phyloP scores from a whole-genome alignment of 2,329 filamentous ascomycete species.

The Hypoxylon sp. region DNA sequence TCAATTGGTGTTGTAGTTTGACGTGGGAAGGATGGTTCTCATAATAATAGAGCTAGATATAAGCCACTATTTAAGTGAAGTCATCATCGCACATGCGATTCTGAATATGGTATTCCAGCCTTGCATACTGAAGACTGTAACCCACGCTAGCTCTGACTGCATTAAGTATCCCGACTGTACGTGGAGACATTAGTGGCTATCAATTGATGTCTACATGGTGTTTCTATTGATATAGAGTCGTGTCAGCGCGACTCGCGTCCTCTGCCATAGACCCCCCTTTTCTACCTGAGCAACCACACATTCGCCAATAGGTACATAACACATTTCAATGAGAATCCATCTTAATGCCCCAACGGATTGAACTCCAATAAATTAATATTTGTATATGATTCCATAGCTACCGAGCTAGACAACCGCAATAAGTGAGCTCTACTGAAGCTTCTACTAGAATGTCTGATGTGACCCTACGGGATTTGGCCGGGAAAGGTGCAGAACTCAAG shows the following conservation, averaged over 20 bases:
- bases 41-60: background rate
- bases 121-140: conserved; percentile 9
- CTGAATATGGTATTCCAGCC: conserved; percentile 33
- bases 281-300: background rate
- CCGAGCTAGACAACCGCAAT: too few relatives aligned
- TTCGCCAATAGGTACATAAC: background rate
- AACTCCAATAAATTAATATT: too few relatives aligned
- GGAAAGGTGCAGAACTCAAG: too few relatives aligned
- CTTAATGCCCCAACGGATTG: background rate
- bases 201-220: conserved; percentile 2
- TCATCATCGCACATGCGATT: conserved; percentile 42
- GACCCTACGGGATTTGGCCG: too few relatives aligned
- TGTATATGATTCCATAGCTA: background rate
- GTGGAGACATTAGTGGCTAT: background rate
- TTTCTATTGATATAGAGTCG: background rate
- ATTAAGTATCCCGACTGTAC: conserved; percentile 26
- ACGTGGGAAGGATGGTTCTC: conserved; percentile 5
- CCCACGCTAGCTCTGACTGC: conserved; percentile 14
- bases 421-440: too few relatives aligned
- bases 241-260: background rate
- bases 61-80: conserved; percentile 8
- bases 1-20: background rate
- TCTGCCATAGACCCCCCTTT: background rate
- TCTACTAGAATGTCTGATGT: too few relatives aligned
- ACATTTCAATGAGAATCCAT: background rate